Percentiles rank a stretch among this genome's conserved stretches.
These are phyloP conservation scores for Chrysosporium queenslandicum DNA, from an alignment of 2,329 filamentous ascomycete genomes.

Conservation along the genomic window DNA sequence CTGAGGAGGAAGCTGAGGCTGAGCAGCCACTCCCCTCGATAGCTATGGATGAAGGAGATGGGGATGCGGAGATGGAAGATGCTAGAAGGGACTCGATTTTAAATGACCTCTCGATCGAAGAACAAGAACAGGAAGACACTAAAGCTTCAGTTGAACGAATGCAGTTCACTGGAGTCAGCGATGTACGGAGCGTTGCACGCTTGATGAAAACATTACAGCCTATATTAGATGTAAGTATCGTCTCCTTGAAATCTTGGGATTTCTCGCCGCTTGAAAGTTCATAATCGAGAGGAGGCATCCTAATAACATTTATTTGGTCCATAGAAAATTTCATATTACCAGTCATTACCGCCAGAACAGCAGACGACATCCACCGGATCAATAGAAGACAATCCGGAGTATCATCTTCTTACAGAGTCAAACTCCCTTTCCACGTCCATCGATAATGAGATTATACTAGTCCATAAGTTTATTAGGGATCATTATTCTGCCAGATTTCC, in stretches of 20 bases:
- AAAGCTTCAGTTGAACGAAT: conserved; percentile 76
- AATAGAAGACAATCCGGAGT: conserved; percentile 85
- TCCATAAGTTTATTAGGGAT: conserved; percentile 94
- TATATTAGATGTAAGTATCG: conserved; percentile 63
- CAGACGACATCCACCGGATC: conserved; percentile 62
- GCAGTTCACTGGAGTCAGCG: conserved; percentile 61
- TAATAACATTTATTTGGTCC: conserved; percentile 33
- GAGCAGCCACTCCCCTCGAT: conserved; percentile 12
- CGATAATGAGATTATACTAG: conserved; percentile 79
- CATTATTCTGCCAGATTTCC: conserved; percentile 92
- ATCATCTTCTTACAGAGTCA: conserved; percentile 75
- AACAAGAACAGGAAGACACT: conserved; percentile 57
- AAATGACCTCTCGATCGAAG: conserved; percentile 17
- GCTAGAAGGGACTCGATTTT: neutral
- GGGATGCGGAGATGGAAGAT: conserved; percentile 14
- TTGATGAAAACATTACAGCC: conserved; percentile 75
- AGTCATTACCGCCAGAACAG: conserved; percentile 56
- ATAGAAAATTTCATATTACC: conserved; percentile 72
- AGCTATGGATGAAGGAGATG: conserved; percentile 22
- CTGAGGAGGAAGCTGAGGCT: conserved; percentile 20
- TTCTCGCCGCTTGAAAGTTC: conserved; percentile 42
- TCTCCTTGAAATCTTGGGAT: conserved; percentile 11
- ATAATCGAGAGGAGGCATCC: too few relatives aligned
- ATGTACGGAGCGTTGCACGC: conserved; percentile 67
- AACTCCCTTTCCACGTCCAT: conserved; percentile 87